phyloP scores from a whole-genome alignment of 2,329 filamentous ascomycete genomes.

The Byssochlamys sp. region DNA sequence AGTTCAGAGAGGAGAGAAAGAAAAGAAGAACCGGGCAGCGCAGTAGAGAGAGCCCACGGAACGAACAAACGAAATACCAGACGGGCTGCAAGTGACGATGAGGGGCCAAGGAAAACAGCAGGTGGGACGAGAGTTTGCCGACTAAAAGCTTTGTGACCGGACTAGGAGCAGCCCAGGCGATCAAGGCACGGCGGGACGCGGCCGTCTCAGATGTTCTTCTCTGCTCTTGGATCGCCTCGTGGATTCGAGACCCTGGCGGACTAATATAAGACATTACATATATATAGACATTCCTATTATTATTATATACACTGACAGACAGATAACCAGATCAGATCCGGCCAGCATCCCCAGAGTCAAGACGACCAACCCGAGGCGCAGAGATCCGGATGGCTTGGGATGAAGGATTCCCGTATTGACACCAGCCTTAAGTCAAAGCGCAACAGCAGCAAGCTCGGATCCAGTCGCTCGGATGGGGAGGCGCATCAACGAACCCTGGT shows the following conservation, averaged over 20 bases:
- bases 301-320: too few relatives aligned
- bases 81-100: conserved; percentile 7
- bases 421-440: neutral
- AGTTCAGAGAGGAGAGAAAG: conserved; percentile 5
- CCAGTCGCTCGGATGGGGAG: neutral
- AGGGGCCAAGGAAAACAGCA: conserved; percentile 10
- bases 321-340: too few relatives aligned
- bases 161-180: neutral
- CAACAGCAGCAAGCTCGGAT: neutral
- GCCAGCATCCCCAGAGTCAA: too few relatives aligned
- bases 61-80: conserved; percentile 15
- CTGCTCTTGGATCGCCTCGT: neutral
- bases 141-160: conserved; percentile 2
- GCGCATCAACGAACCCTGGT: neutral
- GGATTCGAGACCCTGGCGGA: too few relatives aligned
- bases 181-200: conserved; percentile 2
- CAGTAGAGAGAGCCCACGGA: conserved; percentile 7
- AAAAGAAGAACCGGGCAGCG: conserved; percentile 9
- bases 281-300: too few relatives aligned
- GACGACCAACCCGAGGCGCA: too few relatives aligned
- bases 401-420: neutral
- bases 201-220: neutral
- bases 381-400: neutral
- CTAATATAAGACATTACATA: too few relatives aligned
- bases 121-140: conserved; percentile 16